Percentiles rank a stretch among this genome's conserved stretches.
These are phyloP conservation scores for Ceratobasidium sp. DNA, from an alignment of 1,284 basidiomycete species.

Conservation along the genomic window DNA sequence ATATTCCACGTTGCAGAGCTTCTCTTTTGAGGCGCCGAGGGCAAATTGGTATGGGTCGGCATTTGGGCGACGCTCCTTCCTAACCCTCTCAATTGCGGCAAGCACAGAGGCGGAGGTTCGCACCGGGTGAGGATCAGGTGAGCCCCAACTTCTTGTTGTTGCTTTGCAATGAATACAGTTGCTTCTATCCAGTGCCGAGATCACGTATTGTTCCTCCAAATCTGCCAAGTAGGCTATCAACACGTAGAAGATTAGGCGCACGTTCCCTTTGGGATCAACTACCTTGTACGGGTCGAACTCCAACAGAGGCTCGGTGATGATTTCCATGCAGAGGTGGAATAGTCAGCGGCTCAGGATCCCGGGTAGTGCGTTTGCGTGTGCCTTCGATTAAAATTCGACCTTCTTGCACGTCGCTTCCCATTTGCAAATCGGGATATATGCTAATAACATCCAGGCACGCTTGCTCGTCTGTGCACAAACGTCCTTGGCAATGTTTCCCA, in stretches of 20 bases:
- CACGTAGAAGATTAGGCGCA: constrained; percentile 21
- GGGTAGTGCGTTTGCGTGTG: constrained; percentile 8
- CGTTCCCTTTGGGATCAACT: constrained; percentile 21
- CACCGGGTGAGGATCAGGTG: neutral
- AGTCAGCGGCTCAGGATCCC: constrained; percentile 24
- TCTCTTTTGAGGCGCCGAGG: neutral
- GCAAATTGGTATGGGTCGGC: constrained; percentile 38
- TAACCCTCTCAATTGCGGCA: constrained; percentile 2
- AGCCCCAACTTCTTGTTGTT: constrained; percentile 33
- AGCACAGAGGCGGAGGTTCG: constrained; percentile 41
- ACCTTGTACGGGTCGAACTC: constrained; percentile 1
- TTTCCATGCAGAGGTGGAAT: constrained; percentile 34
- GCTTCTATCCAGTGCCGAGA: constrained; percentile 28
- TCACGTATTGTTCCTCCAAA: constrained; percentile 40
- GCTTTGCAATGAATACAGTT: constrained; percentile 39
- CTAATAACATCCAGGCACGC: constrained; percentile 33
- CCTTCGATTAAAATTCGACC: constrained; percentile 19
- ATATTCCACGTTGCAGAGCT: constrained; percentile 46
- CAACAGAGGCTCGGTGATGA: constrained; percentile 20
- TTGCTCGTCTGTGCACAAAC: constrained; percentile 50
- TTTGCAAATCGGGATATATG: constrained; percentile 44
- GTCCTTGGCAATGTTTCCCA: constrained; percentile 59
- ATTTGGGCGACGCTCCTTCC: neutral
- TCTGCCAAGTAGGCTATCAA: constrained; percentile 34
- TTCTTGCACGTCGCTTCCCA: constrained; percentile 13